Conservation (phyloP, 306 rosid species). For the Medicago arabica region DNA sequence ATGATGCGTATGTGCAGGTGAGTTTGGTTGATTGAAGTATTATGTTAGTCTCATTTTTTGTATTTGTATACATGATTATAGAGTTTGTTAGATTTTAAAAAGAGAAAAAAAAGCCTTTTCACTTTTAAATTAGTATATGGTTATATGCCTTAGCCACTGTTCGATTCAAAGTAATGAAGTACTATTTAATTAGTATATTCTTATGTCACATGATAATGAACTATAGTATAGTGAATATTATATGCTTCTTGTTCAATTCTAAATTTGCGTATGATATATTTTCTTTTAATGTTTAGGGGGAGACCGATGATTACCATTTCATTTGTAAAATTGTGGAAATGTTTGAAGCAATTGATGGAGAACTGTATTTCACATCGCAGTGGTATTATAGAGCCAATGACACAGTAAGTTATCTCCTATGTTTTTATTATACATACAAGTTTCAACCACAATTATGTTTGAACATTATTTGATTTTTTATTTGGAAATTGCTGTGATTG, state of each 20-base stretch:
- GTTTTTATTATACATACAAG: no score
- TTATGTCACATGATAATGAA: no score
- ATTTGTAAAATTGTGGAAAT: constrained; percentile 76
- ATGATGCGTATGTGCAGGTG: constrained; percentile 79
- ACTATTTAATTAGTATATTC: no score
- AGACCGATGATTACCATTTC: constrained; percentile 45
- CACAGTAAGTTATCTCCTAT: constrained; percentile 60
- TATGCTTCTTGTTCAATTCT: neutral
- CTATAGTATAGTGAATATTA: neutral
- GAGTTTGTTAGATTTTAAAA: neutral
- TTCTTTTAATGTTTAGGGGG: constrained; percentile 50
- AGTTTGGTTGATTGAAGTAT: constrained; percentile 5
- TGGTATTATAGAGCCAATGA: constrained; percentile 85
- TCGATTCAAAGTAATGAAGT: no score
- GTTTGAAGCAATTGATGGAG: constrained; percentile 68
- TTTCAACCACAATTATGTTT: no score
- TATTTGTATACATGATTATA: neutral
- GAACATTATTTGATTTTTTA: constrained; percentile 69
- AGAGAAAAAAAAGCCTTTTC: no score
- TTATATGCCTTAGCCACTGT: no score
- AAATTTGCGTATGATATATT: neutral
- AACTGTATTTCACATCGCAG: constrained; percentile 62
- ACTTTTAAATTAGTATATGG: no score
- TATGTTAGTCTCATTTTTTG: neutral
- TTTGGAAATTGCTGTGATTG: constrained; percentile 30